Evolutionary conservation across 352 stramenopile species (phyloP), one percentile per base, ranked within the genome.

Genomic region (Phytopythium litorale): DNA sequence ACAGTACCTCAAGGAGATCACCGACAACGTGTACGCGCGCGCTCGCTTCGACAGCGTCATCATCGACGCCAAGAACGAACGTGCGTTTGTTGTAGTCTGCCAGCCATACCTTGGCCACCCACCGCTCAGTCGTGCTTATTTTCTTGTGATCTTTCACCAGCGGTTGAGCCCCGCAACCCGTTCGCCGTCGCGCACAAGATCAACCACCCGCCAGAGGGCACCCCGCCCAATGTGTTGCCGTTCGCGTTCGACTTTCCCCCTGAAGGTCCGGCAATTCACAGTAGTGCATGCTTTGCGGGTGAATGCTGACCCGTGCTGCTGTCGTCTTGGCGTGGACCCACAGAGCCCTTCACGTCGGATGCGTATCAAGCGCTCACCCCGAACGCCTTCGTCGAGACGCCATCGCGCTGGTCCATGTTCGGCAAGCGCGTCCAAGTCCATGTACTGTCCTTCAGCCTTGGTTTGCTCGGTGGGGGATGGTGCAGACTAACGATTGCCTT

Each of bases 1-100:
- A 42, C 70, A 93, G 51, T 73, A 88, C 37, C 48, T 96, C 37
- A 67, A 74, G 38, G 76, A 91, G 25, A 68, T 96, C 35, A 83
- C 84, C 8, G 80, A 91, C 66, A 96, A 96, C 57, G 62, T 73
- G 19, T 96, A 78, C 57, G 84, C 87, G 25, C 76, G 87, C 37
- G 84, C 84, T 21, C 83, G 87, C 9, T 96, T 96, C 55, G 87
- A 96, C 71, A 91, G 87, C 70, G 80, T 91, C 19, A 88, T 96
- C 54, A 94, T 96, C 62, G 79, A 96, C 45, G 87, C 79, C 49
- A 92, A 91, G 59, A 81, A 88, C 61, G 79, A 88, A 55, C 72
- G 87, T 95, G 64, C 43, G 77, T 62, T 0, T 53, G 23, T 6
- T 6, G 18, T 12, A 23, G 46, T 4, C 38, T 7, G 40, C 19